Percentiles rank a stretch among this genome's conserved stretches.
phyloP scores from a whole-genome alignment of 495 filamentous ascomycete species.

The Penicillium manginii region DNA sequence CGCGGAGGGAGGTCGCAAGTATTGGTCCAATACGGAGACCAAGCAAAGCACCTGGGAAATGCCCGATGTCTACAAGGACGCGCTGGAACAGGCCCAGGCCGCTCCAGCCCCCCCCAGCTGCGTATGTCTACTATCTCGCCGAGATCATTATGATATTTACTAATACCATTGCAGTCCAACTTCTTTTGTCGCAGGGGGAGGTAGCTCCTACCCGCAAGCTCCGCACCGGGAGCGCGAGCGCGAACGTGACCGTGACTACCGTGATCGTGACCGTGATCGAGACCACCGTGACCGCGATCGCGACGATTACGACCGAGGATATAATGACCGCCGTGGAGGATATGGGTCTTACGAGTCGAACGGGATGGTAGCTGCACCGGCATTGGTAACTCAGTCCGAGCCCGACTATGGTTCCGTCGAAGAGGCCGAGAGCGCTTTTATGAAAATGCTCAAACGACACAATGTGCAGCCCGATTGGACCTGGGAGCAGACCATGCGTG shows the following conservation, averaged over 20 bases:
- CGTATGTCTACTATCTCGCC: slow-evolving; percentile 54
- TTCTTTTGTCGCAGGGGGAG: slow-evolving; percentile 69
- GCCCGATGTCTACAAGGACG: slow-evolving; percentile 79
- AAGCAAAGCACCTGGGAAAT: slow-evolving; percentile 96
- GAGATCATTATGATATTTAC: slow-evolving; percentile 3
- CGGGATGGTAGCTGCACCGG: slow-evolving; percentile 60
- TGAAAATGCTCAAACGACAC: slow-evolving; percentile 83
- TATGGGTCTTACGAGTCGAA: slow-evolving; percentile 60
- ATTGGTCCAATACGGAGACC: slow-evolving; percentile 91
- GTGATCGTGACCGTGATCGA: slow-evolving; percentile 44
- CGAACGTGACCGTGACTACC: slow-evolving; percentile 42
- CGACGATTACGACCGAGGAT: slow-evolving; percentile 31
- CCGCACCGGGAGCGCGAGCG: not conserved
- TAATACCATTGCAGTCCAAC: slow-evolving; percentile 51
- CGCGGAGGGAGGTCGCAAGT: slow-evolving; percentile 81
- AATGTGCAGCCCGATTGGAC: slow-evolving; percentile 88
- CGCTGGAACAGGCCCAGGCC: slow-evolving; percentile 61
- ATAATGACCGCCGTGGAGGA: slow-evolving; percentile 68
- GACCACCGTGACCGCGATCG: slow-evolving; percentile 50
- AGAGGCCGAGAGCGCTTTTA: slow-evolving; percentile 92
- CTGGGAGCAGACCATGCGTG: slow-evolving; percentile 88
- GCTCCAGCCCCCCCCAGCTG: slow-evolving; percentile 50
- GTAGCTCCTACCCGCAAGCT: slow-evolving; percentile 48
- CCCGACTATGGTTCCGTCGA: slow-evolving; percentile 84
- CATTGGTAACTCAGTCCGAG: slow-evolving; percentile 68